These are phyloP conservation scores for Jacaranda mimosifolia DNA, from an alignment of 257 asterid genomes.

Conservation along the genomic window DNA sequence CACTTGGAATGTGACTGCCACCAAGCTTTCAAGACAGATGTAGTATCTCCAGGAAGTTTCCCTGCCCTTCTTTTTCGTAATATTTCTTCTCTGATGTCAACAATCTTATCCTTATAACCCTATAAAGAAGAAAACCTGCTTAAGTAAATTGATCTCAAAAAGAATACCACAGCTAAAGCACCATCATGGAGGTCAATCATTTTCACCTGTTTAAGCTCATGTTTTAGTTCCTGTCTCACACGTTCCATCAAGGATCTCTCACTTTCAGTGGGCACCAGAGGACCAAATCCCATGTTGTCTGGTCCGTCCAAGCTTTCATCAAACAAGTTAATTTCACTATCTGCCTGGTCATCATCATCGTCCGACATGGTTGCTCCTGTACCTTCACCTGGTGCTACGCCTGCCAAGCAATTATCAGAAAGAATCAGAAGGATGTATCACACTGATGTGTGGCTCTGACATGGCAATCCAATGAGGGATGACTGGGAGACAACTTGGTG, in stretches of 20 bases:
- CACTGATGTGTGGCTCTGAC: not conserved
- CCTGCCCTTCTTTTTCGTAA: slow-evolving; percentile 60
- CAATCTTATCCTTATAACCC: slow-evolving; percentile 73
- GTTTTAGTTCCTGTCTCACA: slow-evolving; percentile 83
- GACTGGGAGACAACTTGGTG: not conserved
- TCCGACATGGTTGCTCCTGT: slow-evolving; percentile 98
- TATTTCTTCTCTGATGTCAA: slow-evolving; percentile 69
- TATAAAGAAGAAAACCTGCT: slow-evolving; percentile 13
- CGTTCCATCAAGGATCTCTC: slow-evolving; percentile 94
- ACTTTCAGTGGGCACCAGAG: slow-evolving; percentile 82
- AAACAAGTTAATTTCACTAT: slow-evolving; percentile 75
- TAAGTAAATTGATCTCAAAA: not conserved
- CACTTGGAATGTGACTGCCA: slow-evolving; percentile 61
- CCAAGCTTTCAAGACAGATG: slow-evolving; percentile 59
- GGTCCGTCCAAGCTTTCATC: slow-evolving; percentile 78
- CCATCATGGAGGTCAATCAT: not conserved
- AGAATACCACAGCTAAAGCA: not conserved
- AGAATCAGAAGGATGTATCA: not conserved
- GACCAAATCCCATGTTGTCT: slow-evolving; percentile 92
- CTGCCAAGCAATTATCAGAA: slow-evolving; percentile 43
- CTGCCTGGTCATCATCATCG: slow-evolving; percentile 85
- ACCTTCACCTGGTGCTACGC: slow-evolving; percentile 94
- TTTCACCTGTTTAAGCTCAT: slow-evolving; percentile 87
- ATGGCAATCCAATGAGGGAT: not conserved
- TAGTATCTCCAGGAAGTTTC: slow-evolving; percentile 61